Evolutionary conservation across 768 basidiomycete genomes (phyloP), one percentile per base, ranked within the genome.

Genomic region (Russula vinacea): DNA sequence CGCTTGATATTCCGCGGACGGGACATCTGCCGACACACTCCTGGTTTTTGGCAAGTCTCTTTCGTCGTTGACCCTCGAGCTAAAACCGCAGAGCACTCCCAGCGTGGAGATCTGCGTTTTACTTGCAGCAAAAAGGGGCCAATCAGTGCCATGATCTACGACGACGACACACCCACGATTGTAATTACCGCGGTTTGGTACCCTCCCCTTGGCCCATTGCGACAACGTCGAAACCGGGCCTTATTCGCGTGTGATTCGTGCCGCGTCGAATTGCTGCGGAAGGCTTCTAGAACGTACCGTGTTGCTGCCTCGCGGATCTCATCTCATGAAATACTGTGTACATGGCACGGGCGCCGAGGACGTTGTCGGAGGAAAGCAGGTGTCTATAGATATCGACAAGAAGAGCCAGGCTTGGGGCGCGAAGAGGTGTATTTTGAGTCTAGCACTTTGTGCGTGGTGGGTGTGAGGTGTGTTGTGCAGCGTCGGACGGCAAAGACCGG

Each of bases 1-100:
- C 19, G 14, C 29, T 47, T 44, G 52, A 29, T 19, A 26, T 35
- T 19, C 60, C 60, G 60, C 51, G 60, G 60, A 42, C 32, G 50
- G 50, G 47, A 37, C 44, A 33, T 45, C 56, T 22, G 42, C 29
- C 9, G 56, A n/a, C 29, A 5, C 42, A 5, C 22, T 58, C 32
- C 56, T 58, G 44, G 32, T 17, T 24, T 58, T 17, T 37, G 49
- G 58, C 47, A 29, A 39, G 49, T 26, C 9, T 40, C 3, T 5
- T 45, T 47, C 22, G 10, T 47, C 5, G 45, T 29, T 26, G 49
- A n/a, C 24, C 24, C 2, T 26, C 5, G 16, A 29, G 14, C 7
- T 5, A 10, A 10, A 50, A 50, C 26, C 14, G 10, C 14, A 24
- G 13, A 6, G 47, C 13, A 7, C 47, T 49, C 24, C 14, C 5